Conservation (phyloP, 352 stramenopile genomes). For the Pythium dissimile region DNA sequence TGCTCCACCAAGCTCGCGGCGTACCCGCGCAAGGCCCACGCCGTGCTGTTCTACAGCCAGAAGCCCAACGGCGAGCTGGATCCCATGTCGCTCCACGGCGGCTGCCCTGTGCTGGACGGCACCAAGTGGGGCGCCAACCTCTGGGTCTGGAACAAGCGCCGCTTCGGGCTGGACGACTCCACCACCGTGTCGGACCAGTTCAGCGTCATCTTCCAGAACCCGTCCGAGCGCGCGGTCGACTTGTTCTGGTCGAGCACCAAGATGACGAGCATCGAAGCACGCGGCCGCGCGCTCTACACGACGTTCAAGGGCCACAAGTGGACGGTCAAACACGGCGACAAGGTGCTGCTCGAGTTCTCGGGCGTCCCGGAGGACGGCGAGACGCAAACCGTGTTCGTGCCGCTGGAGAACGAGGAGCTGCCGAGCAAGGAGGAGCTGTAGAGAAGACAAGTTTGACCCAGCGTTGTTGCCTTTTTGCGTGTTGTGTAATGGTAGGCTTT, state of each 20-base stretch:
- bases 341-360: slow-evolving; percentile 50
- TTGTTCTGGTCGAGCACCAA: slow-evolving; percentile 70
- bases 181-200: slow-evolving; percentile 30
- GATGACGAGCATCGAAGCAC: slow-evolving; percentile 56
- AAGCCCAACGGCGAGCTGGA: slow-evolving; percentile 92
- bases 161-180: slow-evolving; percentile 53
- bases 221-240: slow-evolving; percentile 39
- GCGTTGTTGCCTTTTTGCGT: no score
- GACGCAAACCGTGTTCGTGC: slow-evolving; percentile 45
- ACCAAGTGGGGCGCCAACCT: slow-evolving; percentile 97
- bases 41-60: slow-evolving; percentile 98
- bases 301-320: slow-evolving; percentile 70
- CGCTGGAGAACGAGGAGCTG: slow-evolving; percentile 39
- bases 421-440: slow-evolving; percentile 15
- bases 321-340: slow-evolving; percentile 52
- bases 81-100: slow-evolving; percentile 84
- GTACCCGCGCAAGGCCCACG: slow-evolving; percentile 85
- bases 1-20: slow-evolving; percentile 74
- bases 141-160: slow-evolving; percentile 95
- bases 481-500: slow-evolving; percentile 13
- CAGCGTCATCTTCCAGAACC: slow-evolving; percentile 70
- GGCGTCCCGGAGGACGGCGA: slow-evolving; percentile 44
- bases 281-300: slow-evolving; percentile 46
- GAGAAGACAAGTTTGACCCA: no score
- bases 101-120: slow-evolving; percentile 93